Percentiles rank a stretch among this genome's conserved stretches.
Evolutionary conservation across 2,329 filamentous ascomycete species (phyloP).

Genomic region (Endoconidiophora polonica): DNA sequence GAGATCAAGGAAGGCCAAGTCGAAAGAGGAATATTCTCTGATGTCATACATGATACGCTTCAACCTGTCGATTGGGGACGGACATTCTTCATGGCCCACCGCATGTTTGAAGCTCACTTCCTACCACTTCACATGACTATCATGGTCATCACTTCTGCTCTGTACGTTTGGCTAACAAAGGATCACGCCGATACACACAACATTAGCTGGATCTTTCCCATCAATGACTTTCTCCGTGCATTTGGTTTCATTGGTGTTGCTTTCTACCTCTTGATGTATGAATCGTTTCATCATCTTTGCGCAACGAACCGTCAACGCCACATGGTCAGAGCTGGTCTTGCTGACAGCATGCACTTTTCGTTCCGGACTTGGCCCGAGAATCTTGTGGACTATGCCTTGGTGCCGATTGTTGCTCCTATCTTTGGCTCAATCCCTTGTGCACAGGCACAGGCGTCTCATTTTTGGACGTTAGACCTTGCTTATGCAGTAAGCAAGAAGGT

Average conservation of each 20-base stretch:
- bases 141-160: conserved; percentile 42
- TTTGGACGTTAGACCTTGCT: conserved; percentile 52
- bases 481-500: conserved; percentile 60
- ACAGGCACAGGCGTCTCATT: conserved; percentile 51
- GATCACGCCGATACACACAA: conserved; percentile 33
- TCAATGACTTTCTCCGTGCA: conserved; percentile 43
- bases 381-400: conserved; percentile 44
- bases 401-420: conserved; percentile 49
- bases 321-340: conserved; percentile 47
- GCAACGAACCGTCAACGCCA: conserved; percentile 44
- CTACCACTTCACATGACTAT: conserved; percentile 51
- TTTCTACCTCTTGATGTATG: conserved; percentile 49
- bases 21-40: conserved; percentile 38
- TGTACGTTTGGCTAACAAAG: conserved; percentile 40
- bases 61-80: conserved; percentile 37
- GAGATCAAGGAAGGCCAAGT: conserved; percentile 28
- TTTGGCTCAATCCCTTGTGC: conserved; percentile 52
- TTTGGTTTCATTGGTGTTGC: conserved; percentile 46
- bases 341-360: conserved; percentile 49
- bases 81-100: conserved; percentile 42
- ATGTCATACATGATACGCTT: conserved; percentile 34
- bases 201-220: conserved; percentile 40
- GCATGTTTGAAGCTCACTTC: conserved; percentile 61
- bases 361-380: conserved; percentile 38
- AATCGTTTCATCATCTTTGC: conserved; percentile 47